phyloP scores from a whole-genome alignment of 352 stramenopile genomes.

The Thraustochytrium striatum region DNA sequence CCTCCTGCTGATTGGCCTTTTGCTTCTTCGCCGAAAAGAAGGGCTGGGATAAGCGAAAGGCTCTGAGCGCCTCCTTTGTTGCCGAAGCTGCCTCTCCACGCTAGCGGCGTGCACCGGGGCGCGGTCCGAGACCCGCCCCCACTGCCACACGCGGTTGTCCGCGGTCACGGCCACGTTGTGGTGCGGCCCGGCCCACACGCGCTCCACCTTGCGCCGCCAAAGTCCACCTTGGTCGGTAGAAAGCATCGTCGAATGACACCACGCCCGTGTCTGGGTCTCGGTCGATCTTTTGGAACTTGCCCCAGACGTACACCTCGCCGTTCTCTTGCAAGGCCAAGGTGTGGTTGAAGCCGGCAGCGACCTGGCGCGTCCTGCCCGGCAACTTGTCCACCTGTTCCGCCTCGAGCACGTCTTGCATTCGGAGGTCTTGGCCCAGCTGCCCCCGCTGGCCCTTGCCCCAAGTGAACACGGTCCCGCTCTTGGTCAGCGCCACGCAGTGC shows the following conservation, averaged over 20 bases:
- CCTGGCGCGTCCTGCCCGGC: slow-evolving; percentile 60
- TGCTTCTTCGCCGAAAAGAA: background rate
- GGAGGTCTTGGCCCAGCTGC: slow-evolving; percentile 58
- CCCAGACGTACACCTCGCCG: slow-evolving; percentile 74
- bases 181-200: slow-evolving; percentile 13
- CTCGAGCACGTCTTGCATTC: slow-evolving; percentile 69
- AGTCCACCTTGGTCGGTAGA: background rate
- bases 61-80: too few species aligned
- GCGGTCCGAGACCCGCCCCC: slow-evolving; percentile 19
- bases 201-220: background rate
- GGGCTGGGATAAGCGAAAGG: too few species aligned
- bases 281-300: slow-evolving; percentile 58
- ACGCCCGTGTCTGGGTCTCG: background rate
- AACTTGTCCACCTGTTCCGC: slow-evolving; percentile 72
- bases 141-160: background rate
- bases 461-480: slow-evolving; percentile 54
- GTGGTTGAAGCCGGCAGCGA: slow-evolving; percentile 75
- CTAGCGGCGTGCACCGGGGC: too few species aligned
- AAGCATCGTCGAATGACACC: too few species aligned
- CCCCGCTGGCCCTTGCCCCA: slow-evolving; percentile 55
- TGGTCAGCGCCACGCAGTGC: slow-evolving; percentile 55
- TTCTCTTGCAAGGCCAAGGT: slow-evolving; percentile 67
- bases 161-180: background rate
- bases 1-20: background rate
- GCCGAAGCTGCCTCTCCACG: too few species aligned